Base-by-base conservation (phyloP, 78 protist genomes). In the Tieghemostelium lacteum region DNA sequence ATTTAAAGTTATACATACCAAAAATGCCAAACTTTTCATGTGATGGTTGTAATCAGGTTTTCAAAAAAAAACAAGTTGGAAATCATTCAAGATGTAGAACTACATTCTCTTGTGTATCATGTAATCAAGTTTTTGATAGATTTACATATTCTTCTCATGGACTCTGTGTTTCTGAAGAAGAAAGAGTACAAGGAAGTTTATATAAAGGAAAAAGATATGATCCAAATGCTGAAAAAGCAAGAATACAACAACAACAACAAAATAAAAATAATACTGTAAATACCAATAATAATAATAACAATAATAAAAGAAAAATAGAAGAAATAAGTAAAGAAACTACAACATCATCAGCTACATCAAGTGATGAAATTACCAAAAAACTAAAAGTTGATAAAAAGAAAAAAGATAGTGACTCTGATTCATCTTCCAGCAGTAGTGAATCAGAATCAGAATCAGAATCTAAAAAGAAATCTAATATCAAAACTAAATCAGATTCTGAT, bases 21-120 rank as follows among this genome's bases (percentile, higher is more conserved):
- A 55, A 2, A 66, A 78, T 78, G 88, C 88, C 88, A 28, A 39
- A 55, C 20, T 78, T 78, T 39, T 78, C 88, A 39, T 78, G 88
- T 78, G 88, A 78, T 36, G 26, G 19, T 16, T 78, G 88, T 78
- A 58, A 72, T 5, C 33, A 65, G 34, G 45, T 66, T 28, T 54
- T 78, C 34, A 70, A 66, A 37, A 78, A 78, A 55, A 24, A 28
- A 10, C 73, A 78, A 39, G 36, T 78, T 0, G 5, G 31, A 26
- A 14, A 31, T 22, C 88, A 78, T 26, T 50, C 55, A 54, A 66
- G 88, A 12, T n/a, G 73, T 22, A 0, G 1, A 29, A 40, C 75
- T 22, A 31, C 73, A 33, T 78, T n/a, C 28, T 66, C 76, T 34
- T 78, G 88, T 55, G 64, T 54, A 3, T 65, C 64, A 66, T 78